Percentiles rank a stretch among this genome's conserved stretches.
Evolutionary conservation across 176 grass and related monocot genomes (phyloP).

Genomic region (Triticum aestivum): IWGSC_CS_RefSeq_v2.1 NC_057806.1:347413433-347413932

Average conservation of each 20-base stretch:
- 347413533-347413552: background rate
- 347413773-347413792: constrained; percentile 12
- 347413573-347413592: background rate
- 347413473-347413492: background rate
- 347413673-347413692: background rate
- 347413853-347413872: constrained; percentile 75
- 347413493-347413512: background rate
- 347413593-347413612: background rate
- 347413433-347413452: background rate
- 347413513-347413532: background rate
- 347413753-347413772: constrained; percentile 21
- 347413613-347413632: background rate
- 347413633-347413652: background rate
- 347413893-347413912: constrained; percentile 77
- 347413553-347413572: background rate
- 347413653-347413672: background rate
- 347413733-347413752: constrained; percentile 18
- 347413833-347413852: constrained; percentile 70
- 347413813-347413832: constrained; percentile 96
- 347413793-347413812: constrained; percentile 27
- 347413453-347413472: background rate
- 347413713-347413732: background rate
- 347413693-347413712: background rate
- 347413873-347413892: constrained; percentile 67
- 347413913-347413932: constrained; percentile 16